Percentiles rank a stretch among this genome's conserved stretches.
These are phyloP conservation scores for Aspergillus wentii DNA, from an alignment of 495 filamentous ascomycete genomes.

Conservation along the genomic window DNA sequence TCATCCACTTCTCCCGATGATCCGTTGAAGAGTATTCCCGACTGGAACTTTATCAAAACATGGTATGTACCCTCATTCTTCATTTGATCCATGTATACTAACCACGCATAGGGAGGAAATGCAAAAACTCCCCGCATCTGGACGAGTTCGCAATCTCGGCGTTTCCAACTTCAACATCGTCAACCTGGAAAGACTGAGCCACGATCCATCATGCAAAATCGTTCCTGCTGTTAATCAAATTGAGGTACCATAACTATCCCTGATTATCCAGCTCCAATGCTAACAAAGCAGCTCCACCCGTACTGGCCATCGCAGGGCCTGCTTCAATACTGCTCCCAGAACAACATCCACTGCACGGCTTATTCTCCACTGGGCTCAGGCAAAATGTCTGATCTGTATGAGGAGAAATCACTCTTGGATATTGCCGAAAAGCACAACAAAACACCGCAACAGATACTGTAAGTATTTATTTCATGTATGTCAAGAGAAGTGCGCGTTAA, in stretches of 20 bases:
- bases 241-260: too few species aligned
- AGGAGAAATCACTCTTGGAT: background rate
- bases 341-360: slow-evolving; percentile 6
- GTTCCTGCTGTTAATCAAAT: slow-evolving; percentile 6
- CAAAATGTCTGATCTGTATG: background rate
- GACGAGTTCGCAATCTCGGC: slow-evolving; percentile 3
- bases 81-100: too few species aligned
- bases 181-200: slow-evolving; percentile 5
- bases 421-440: background rate
- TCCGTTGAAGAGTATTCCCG: slow-evolving; percentile 51
- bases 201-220: slow-evolving; percentile 5
- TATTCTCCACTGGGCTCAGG: slow-evolving; percentile 5
- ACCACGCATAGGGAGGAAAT: slow-evolving; percentile 4
- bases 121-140: slow-evolving; percentile 3
- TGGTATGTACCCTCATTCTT: too few species aligned
- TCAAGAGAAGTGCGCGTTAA: background rate
- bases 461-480: background rate
- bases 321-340: slow-evolving; percentile 3
- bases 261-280: background rate
- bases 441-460: slow-evolving; percentile 4
- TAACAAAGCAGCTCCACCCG: slow-evolving; percentile 2
- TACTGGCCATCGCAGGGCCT: slow-evolving; percentile 6
- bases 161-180: slow-evolving; percentile 7
- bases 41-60: slow-evolving; percentile 80
- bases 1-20: slow-evolving; percentile 52